Conservation (phyloP, 148 eudicot species). For the Amaranthus palmeri region DNA sequence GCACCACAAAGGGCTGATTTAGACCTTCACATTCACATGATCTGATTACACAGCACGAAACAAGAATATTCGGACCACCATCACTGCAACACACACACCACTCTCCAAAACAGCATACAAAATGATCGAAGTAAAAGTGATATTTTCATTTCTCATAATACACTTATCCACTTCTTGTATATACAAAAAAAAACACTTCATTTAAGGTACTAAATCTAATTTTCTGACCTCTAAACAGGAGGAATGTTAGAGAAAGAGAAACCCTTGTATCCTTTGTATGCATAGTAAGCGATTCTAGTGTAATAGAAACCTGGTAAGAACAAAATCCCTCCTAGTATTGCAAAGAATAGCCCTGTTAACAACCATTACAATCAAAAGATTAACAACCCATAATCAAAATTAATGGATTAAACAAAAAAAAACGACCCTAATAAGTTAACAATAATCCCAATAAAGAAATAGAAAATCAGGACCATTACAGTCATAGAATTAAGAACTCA, state of each 20-base stretch:
- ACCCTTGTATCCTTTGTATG: constrained; percentile 96
- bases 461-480: background rate
- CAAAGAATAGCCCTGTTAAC: constrained; percentile 69
- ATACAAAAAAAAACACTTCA: constrained; percentile 28
- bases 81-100: constrained; percentile 4
- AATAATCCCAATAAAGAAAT: background rate
- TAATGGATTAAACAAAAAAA: background rate
- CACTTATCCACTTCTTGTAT: constrained; percentile 7
- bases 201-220: constrained; percentile 14
- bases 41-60: constrained; percentile 14
- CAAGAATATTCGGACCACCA: background rate
- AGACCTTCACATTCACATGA: constrained; percentile 18
- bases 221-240: constrained; percentile 59
- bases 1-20: constrained; percentile 8
- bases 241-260: constrained; percentile 94
- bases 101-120: background rate
- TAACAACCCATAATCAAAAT: background rate
- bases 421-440: background rate
- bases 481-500: background rate
- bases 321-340: constrained; percentile 72
- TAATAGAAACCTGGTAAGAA: constrained; percentile 95
- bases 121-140: constrained; percentile 4
- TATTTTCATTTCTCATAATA: constrained; percentile 8
- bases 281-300: constrained; percentile 95
- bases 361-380: background rate